These are phyloP conservation scores for Blumeriella jaapii DNA, from an alignment of 2,329 filamentous ascomycete genomes.

Conservation along the genomic window DNA sequence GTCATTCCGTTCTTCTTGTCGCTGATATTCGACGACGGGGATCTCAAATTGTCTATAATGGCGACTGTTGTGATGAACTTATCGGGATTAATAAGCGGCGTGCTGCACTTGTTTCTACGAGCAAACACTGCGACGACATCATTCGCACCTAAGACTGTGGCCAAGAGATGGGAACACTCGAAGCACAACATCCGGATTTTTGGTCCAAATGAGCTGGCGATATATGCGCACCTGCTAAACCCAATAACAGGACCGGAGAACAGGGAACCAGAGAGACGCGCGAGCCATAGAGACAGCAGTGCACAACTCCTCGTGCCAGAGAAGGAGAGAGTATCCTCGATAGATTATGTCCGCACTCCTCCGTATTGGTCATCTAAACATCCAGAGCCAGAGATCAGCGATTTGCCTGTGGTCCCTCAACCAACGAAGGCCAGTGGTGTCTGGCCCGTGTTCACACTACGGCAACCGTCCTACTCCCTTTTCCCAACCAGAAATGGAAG, in stretches of 20 bases:
- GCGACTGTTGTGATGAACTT: conserved; percentile 55
- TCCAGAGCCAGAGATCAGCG: conserved; percentile 9
- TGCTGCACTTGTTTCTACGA: conserved; percentile 55
- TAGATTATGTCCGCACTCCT: conserved; percentile 16
- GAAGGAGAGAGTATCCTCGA: conserved; percentile 16
- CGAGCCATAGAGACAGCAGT: conserved; percentile 15
- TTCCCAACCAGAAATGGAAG: conserved; percentile 19
- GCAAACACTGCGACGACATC: conserved; percentile 49
- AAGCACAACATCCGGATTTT: conserved; percentile 38
- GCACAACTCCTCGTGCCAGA: conserved; percentile 18
- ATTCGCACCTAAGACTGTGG: conserved; percentile 31
- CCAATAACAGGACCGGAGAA: conserved; percentile 19
- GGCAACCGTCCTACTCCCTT: conserved; percentile 23
- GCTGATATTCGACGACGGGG: conserved; percentile 35
- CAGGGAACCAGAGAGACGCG: conserved; percentile 2
- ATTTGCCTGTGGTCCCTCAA: conserved; percentile 3
- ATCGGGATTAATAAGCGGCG: conserved; percentile 52
- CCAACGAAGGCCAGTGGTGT: too few relatives aligned
- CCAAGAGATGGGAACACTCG: conserved; percentile 37
- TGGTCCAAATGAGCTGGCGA: conserved; percentile 29
- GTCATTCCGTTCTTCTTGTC: conserved; percentile 54
- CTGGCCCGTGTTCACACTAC: too few relatives aligned
- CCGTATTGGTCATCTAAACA: conserved; percentile 8
- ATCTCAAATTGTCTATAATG: conserved; percentile 46
- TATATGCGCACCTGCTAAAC: conserved; percentile 20